Percentiles rank a stretch among this genome's conserved stretches.
Evolutionary conservation across 139 green algal genomes (phyloP).

Genomic region (Chlamydomonas schloesseri): DNA sequence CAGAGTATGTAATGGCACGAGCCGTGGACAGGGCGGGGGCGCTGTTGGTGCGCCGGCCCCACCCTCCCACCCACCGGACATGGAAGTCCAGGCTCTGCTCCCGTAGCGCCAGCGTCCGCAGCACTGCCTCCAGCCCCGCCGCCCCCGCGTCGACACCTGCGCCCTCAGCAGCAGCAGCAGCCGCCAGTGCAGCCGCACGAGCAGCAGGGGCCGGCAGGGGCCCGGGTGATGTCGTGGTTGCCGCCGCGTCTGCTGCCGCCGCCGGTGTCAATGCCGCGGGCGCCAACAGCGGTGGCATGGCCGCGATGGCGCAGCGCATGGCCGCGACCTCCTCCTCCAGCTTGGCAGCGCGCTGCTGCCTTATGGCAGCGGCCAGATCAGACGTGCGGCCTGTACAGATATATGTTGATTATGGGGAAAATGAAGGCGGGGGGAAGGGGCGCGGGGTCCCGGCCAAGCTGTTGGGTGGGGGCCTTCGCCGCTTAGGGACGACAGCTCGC

Average conservation of each 20-base stretch:
- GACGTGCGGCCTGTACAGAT: background rate
- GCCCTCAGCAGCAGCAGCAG: too few species aligned
- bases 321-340: background rate
- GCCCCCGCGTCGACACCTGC: too few species aligned
- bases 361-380: background rate
- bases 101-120: background rate
- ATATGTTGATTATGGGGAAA: background rate
- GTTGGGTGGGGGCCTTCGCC: background rate
- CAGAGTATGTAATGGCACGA: too few species aligned
- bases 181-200: too few species aligned
- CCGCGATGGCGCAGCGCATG: background rate
- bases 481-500: background rate
- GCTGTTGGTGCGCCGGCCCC: too few species aligned
- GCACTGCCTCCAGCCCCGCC: background rate
- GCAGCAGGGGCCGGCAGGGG: too few species aligned
- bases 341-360: background rate
- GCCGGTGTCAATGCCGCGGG: too few species aligned
- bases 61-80: background rate
- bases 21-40: too few species aligned
- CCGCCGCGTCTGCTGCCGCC: too few species aligned
- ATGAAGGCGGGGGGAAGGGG: background rate
- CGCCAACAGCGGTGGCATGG: background rate
- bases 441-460: too few species aligned
- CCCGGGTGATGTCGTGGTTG: too few species aligned
- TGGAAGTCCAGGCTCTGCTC: slow-evolving; percentile 40